Conservation (phyloP, 2,329 filamentous ascomycete genomes). For the Nectriaceae sp. region DNA sequence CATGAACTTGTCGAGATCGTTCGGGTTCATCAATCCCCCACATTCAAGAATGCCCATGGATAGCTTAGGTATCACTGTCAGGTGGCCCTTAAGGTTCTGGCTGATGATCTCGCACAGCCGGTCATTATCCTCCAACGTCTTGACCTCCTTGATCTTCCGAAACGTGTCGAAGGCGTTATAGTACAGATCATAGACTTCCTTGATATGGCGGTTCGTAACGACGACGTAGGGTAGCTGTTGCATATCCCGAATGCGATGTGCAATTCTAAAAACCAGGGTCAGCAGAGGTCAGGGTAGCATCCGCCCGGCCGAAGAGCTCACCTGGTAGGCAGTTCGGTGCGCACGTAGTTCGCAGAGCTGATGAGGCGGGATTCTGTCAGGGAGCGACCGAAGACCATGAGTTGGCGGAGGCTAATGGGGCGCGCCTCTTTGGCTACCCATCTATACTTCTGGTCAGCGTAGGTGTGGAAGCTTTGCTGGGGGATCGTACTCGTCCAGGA, state of each 20-base stretch:
- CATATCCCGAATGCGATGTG: constrained; percentile 95
- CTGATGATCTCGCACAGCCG: constrained; percentile 78
- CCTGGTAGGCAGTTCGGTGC: constrained; percentile 82
- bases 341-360: constrained; percentile 95
- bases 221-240: constrained; percentile 95
- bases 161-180: constrained; percentile 95
- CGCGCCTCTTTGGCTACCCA: constrained; percentile 92
- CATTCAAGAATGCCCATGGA: constrained; percentile 95
- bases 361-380: constrained; percentile 87
- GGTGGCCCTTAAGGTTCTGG: constrained; percentile 79
- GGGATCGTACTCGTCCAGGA: constrained; percentile 61
- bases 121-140: constrained; percentile 87
- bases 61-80: constrained; percentile 90
- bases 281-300: constrained; percentile 7
- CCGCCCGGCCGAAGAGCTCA: constrained; percentile 17
- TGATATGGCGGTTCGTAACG: constrained; percentile 91
- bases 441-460: constrained; percentile 48
- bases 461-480: constrained; percentile 4
- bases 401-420: constrained; percentile 93
- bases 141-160: constrained; percentile 80
- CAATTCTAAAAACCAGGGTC: constrained; percentile 58
- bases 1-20: constrained; percentile 91
- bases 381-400: constrained; percentile 96
- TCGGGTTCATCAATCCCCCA: constrained; percentile 75
- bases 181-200: constrained; percentile 94